A percentile compares a stretch with the other conserved stretches of the same genome.
phyloP scores from a whole-genome alignment of 495 filamentous ascomycete species.

The Bacidia rubella region DNA sequence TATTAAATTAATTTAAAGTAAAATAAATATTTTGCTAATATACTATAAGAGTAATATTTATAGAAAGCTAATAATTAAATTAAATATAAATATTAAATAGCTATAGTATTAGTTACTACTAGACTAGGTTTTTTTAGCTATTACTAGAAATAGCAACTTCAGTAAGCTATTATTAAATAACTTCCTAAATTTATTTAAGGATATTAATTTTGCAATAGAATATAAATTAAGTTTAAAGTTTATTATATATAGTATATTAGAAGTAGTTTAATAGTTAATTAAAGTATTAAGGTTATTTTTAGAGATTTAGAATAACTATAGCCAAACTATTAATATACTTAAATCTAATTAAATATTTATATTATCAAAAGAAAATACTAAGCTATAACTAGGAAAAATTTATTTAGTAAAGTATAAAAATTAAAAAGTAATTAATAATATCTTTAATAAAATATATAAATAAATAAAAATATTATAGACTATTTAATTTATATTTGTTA shows the following conservation, averaged over 20 bases:
- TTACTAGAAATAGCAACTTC: background rate
- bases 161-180: background rate
- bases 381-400: background rate
- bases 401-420: background rate
- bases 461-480: background rate
- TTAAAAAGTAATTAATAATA: background rate
- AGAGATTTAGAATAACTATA: background rate
- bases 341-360: background rate
- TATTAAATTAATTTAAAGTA: background rate
- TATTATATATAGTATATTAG: background rate
- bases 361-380: no score
- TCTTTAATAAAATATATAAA: background rate
- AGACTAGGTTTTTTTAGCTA: background rate
- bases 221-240: background rate
- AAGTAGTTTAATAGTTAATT: background rate
- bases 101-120: background rate
- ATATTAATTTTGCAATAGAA: background rate
- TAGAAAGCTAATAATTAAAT: background rate
- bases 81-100: background rate
- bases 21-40: background rate
- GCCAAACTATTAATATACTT: background rate
- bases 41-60: background rate
- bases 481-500: background rate
- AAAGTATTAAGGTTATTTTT: background rate
- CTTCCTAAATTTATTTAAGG: background rate